Conservation (phyloP, 129 eudicot genomes). For the Solidago caesia region DNA sequence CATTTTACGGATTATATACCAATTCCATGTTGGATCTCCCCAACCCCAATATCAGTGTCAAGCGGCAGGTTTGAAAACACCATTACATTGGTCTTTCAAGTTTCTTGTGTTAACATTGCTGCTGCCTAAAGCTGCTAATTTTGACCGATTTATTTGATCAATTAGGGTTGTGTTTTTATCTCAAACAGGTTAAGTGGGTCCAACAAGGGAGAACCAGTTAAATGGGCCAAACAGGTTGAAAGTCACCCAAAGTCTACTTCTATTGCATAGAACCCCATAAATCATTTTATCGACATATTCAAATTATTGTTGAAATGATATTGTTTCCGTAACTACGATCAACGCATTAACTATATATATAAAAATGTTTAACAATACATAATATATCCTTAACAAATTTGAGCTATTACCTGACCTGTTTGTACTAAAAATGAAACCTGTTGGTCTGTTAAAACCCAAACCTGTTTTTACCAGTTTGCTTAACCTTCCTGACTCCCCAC, state of each 20-base stretch:
- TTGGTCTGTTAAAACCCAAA: not conserved
- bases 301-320: not conserved
- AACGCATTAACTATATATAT: not conserved
- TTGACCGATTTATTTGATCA: not conserved
- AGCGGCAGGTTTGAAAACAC: not conserved
- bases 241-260: not conserved
- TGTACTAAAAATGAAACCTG: not conserved
- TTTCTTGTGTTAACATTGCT: not conserved
- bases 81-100: not conserved
- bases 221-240: conserved; percentile 5
- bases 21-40: not conserved
- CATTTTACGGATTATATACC: not conserved
- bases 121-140: not conserved
- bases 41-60: not conserved
- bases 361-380: not conserved
- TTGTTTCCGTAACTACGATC: not conserved
- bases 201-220: not conserved
- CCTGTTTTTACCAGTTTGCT: not conserved
- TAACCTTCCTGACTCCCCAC: not conserved
- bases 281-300: not conserved
- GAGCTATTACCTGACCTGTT: not conserved
- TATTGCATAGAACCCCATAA: not conserved
- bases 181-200: not conserved
- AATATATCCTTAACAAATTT: not conserved
- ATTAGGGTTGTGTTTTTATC: not conserved